A percentile compares a stretch with the other conserved stretches of the same genome.
phyloP scores from a whole-genome alignment of 192 early-diverging fungal genomes.

The Neocallimastix lanati region DNA sequence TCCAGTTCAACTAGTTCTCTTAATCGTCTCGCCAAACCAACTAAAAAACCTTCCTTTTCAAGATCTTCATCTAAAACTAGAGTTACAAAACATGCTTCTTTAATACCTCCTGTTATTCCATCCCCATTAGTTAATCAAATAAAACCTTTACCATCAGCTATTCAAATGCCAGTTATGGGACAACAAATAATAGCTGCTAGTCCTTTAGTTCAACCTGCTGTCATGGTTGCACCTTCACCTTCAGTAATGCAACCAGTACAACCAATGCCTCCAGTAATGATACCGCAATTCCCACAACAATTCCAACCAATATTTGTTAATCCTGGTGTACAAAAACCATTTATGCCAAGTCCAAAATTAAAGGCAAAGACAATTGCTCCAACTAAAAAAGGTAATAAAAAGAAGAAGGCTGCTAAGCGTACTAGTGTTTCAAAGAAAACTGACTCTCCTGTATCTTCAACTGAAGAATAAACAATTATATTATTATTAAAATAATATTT shows the following conservation, averaged over 20 bases:
- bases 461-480: too few relatives aligned
- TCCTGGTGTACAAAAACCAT: neutral
- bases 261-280: too few relatives aligned
- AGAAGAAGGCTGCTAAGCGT: neutral
- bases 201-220: neutral
- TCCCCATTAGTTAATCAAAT: neutral
- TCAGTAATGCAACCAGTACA: neutral
- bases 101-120: neutral
- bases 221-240: neutral
- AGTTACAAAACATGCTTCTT: neutral
- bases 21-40: neutral
- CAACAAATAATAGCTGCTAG: neutral
- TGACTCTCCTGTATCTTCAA: too few relatives aligned
- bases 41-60: neutral
- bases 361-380: neutral
- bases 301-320: neutral
- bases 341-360: neutral
- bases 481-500: too few relatives aligned
- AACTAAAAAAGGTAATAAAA: neutral
- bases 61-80: neutral
- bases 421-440: too few relatives aligned
- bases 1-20: neutral
- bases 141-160: neutral
- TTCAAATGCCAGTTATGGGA: neutral
- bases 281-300: neutral